These are phyloP conservation scores for Trichosporon ovoides DNA, from an alignment of 1,284 basidiomycete genomes.

Conservation along the genomic window DNA sequence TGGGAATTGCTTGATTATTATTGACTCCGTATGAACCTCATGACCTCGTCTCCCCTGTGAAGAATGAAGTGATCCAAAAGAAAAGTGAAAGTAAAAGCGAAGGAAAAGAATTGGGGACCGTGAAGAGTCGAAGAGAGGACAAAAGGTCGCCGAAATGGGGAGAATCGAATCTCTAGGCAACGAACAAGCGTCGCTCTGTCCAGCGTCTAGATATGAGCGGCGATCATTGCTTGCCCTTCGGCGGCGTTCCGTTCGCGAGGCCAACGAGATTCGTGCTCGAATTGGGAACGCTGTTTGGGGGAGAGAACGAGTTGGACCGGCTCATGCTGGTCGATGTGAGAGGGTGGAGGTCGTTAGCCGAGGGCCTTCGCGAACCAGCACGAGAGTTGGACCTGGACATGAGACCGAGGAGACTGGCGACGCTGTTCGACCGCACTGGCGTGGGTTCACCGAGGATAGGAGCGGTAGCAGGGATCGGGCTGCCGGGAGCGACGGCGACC, in stretches of 20 bases:
- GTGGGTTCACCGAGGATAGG: constrained; percentile 46
- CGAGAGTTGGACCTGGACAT: constrained; percentile 3
- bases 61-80: background rate
- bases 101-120: background rate
- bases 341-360: constrained; percentile 1
- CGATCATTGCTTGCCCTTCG: constrained; percentile 1
- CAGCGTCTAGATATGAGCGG: background rate
- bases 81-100: background rate
- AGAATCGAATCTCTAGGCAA: background rate
- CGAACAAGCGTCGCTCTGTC: background rate
- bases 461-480: constrained; percentile 40
- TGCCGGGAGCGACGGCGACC: constrained; percentile 42
- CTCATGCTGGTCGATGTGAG: constrained; percentile 1
- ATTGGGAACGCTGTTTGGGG: background rate
- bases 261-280: constrained; percentile 2
- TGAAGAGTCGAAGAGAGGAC: background rate
- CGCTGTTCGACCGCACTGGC: background rate
- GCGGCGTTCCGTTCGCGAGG: background rate
- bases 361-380: background rate
- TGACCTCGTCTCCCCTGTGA: background rate
- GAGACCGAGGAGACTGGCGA: background rate
- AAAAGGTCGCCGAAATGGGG: background rate
- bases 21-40: background rate
- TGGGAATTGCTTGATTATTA: background rate
- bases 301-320: constrained; percentile 1